These are phyloP conservation scores for Venturia nashicola DNA, from an alignment of 2,329 filamentous ascomycete genomes.

Conservation along the genomic window DNA sequence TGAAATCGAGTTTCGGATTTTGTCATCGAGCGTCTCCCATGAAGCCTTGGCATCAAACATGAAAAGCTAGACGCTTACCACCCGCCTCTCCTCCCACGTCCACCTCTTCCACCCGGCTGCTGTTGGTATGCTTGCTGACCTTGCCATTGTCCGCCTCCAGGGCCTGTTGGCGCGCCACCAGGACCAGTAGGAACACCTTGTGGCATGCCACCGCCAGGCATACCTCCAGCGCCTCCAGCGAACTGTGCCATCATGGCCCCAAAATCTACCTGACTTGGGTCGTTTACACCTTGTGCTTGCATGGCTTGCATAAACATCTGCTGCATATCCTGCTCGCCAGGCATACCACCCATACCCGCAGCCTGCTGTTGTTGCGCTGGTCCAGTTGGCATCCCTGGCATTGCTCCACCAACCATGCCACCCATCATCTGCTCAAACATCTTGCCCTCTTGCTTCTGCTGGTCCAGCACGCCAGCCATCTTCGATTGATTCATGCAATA, in stretches of 20 bases:
- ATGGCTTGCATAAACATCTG: conserved; percentile 31
- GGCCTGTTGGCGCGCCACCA: conserved; percentile 9
- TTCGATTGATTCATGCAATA: conserved; percentile 83
- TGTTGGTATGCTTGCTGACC: conserved; percentile 2
- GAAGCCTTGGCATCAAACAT: background rate
- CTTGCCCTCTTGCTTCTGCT: conserved; percentile 61
- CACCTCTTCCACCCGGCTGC: conserved; percentile 4
- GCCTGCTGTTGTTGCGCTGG: conserved; percentile 12
- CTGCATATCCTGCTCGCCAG: conserved; percentile 42
- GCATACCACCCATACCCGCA: conserved; percentile 24
- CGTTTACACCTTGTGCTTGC: conserved; percentile 34
- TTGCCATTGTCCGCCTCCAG: conserved; percentile 5
- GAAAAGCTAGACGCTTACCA: background rate
- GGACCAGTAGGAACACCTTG: conserved; percentile 11
- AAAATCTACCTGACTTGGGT: conserved; percentile 41
- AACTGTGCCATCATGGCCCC: conserved; percentile 39
- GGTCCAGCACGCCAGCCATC: conserved; percentile 63
- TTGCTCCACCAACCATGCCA: conserved; percentile 11
- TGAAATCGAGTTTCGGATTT: too few species aligned
- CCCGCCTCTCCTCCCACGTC: background rate
- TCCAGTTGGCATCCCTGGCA: conserved; percentile 12
- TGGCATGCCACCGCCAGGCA: conserved; percentile 19
- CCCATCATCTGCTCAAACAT: conserved; percentile 48
- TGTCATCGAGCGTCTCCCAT: too few species aligned
- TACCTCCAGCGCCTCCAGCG: conserved; percentile 29